These are phyloP conservation scores for Vitis rupestris DNA, from an alignment of 164 flowering plant genomes.

Conservation along the genomic window DNA sequence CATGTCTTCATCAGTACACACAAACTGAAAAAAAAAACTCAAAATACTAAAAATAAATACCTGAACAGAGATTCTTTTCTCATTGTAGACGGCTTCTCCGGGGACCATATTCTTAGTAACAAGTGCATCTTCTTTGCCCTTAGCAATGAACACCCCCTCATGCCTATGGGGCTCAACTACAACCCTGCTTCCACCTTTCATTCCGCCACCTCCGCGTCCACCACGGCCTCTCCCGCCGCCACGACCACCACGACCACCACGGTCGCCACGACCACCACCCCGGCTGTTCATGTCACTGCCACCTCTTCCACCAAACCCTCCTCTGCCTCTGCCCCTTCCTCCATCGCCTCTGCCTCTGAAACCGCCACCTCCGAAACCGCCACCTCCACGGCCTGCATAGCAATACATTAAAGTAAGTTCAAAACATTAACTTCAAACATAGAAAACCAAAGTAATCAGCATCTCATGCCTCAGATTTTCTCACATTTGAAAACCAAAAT, in stretches of 20 bases:
- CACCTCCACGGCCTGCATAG: slow-evolving; percentile 34
- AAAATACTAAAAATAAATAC: slow-evolving; percentile 22
- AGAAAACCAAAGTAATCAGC: background rate
- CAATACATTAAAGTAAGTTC: no score
- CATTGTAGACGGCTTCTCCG: slow-evolving; percentile 93
- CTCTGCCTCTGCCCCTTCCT: slow-evolving; percentile 36
- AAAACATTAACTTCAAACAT: background rate
- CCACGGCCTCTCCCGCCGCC: slow-evolving; percentile 52
- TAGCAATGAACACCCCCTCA: slow-evolving; percentile 84
- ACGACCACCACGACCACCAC: slow-evolving; percentile 27
- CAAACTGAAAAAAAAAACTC: background rate
- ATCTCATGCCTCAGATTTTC: no score
- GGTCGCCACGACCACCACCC: slow-evolving; percentile 31
- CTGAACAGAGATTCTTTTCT: slow-evolving; percentile 89
- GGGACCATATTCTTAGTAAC: slow-evolving; percentile 86
- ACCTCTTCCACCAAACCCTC: slow-evolving; percentile 29
- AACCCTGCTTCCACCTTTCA: slow-evolving; percentile 87
- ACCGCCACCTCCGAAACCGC: slow-evolving; percentile 28
- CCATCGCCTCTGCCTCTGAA: slow-evolving; percentile 40
- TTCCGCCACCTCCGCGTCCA: slow-evolving; percentile 64
- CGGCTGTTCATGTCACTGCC: slow-evolving; percentile 21
- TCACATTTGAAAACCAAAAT: no score
- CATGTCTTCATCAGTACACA: background rate
- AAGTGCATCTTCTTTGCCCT: slow-evolving; percentile 93
- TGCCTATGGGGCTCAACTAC: slow-evolving; percentile 89